Evolutionary conservation across 2,329 filamentous ascomycete species (phyloP).

Genomic region (Phyllosticta citriasiana): DNA sequence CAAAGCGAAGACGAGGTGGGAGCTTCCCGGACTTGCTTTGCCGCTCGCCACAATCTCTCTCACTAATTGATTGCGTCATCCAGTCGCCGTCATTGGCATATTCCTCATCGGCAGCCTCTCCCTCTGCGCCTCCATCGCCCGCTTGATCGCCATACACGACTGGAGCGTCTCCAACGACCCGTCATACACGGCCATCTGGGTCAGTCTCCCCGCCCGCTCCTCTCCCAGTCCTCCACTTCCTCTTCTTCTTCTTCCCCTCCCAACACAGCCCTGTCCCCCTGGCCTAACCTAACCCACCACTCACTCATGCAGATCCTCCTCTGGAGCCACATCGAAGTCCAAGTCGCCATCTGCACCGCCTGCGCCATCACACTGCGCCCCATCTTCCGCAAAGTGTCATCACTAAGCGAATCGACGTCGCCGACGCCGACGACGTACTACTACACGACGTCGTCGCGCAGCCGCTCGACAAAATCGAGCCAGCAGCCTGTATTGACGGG

Average conservation of each 20-base stretch:
- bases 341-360: conserved; percentile 31
- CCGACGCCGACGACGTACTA: too few species aligned
- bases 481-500: not conserved
- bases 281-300: too few species aligned
- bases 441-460: not conserved
- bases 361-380: conserved; percentile 30
- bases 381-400: conserved; percentile 17
- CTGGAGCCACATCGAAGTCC: conserved; percentile 35
- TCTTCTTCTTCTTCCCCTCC: not conserved
- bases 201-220: not conserved
- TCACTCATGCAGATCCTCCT: conserved; percentile 16
- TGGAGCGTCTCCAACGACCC: conserved; percentile 15
- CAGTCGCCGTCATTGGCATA: conserved; percentile 15
- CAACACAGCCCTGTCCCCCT: not conserved
- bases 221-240: too few species aligned
- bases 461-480: not conserved
- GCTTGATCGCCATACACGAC: conserved; percentile 15
- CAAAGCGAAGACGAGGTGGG: conserved; percentile 13
- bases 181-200: conserved; percentile 14
- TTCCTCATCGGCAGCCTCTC: conserved; percentile 16
- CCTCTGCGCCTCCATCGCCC: conserved; percentile 16
- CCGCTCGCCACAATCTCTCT: not conserved
- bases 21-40: not conserved
- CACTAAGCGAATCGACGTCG: not conserved
- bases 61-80: not conserved